A percentile compares a stretch with the other conserved stretches of the same genome.
These are phyloP conservation scores for Talaromyces sp. DNA, from an alignment of 2,329 filamentous ascomycete species.

Conservation along the genomic window DNA sequence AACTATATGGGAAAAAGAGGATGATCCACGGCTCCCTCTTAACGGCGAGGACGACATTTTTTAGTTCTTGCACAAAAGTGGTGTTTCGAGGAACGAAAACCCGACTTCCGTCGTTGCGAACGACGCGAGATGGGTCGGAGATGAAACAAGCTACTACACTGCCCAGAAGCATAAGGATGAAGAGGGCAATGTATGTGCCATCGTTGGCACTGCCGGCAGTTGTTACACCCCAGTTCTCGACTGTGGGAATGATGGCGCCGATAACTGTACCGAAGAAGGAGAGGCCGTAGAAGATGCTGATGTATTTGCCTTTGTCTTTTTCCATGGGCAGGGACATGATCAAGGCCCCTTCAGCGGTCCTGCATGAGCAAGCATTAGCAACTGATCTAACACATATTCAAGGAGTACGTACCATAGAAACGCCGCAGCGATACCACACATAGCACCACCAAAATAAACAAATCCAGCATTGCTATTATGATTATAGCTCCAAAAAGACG, in stretches of 20 bases:
- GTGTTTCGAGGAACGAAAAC: constrained; percentile 27
- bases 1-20: constrained; percentile 23
- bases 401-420: constrained; percentile 59
- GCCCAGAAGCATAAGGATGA: constrained; percentile 65
- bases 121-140: constrained; percentile 61
- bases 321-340: constrained; percentile 84
- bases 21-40: constrained; percentile 23
- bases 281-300: constrained; percentile 81
- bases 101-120: constrained; percentile 65
- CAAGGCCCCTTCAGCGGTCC: constrained; percentile 72
- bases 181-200: constrained; percentile 71
- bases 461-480: constrained; percentile 67
- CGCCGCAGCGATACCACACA: constrained; percentile 74
- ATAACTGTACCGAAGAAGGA: constrained; percentile 81
- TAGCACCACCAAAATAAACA: constrained; percentile 66
- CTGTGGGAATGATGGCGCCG: constrained; percentile 49
- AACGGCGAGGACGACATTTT: constrained; percentile 20
- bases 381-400: neutral
- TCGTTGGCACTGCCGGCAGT: constrained; percentile 39
- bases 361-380: neutral
- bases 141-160: constrained; percentile 61
- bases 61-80: constrained; percentile 23
- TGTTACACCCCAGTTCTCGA: constrained; percentile 24
- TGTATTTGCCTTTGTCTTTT: constrained; percentile 71
- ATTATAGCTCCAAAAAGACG: constrained; percentile 67